Evolutionary conservation across 2,329 filamentous ascomycete species (phyloP).

Genomic region (Hypoxylon sp.): DNA sequence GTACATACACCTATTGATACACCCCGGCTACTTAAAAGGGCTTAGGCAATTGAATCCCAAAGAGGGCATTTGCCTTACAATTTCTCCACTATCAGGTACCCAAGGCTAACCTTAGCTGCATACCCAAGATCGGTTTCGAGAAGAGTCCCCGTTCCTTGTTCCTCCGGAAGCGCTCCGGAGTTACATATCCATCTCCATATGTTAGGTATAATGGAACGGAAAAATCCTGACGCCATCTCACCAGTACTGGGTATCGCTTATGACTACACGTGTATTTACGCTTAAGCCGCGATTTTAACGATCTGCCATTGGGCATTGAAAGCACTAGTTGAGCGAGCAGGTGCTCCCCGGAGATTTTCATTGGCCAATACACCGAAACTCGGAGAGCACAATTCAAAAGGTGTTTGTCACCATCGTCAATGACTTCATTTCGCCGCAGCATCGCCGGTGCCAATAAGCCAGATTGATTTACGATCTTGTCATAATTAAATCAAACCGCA

Average conservation of each 20-base stretch:
- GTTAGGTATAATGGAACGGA: conserved; percentile 14
- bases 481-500: conserved; percentile 13
- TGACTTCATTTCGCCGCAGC: conserved; percentile 4
- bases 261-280: neutral
- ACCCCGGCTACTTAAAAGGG: conserved; percentile 14
- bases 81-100: conserved; percentile 16
- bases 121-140: conserved; percentile 25
- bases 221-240: conserved; percentile 33
- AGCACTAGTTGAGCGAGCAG: neutral
- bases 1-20: neutral
- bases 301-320: neutral
- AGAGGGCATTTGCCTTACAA: conserved; percentile 14
- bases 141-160: conserved; percentile 10
- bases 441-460: neutral
- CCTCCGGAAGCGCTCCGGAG: conserved; percentile 23
- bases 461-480: neutral
- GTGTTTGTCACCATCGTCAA: conserved; percentile 4
- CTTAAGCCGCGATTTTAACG: neutral
- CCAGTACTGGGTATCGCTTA: conserved; percentile 4
- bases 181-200: neutral
- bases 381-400: neutral
- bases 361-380: neutral
- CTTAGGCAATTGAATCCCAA: conserved; percentile 17
- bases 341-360: neutral
- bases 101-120: conserved; percentile 24